phyloP scores from a whole-genome alignment of 495 filamentous ascomycete genomes.

The Amphirosellinia nigrospora region DNA sequence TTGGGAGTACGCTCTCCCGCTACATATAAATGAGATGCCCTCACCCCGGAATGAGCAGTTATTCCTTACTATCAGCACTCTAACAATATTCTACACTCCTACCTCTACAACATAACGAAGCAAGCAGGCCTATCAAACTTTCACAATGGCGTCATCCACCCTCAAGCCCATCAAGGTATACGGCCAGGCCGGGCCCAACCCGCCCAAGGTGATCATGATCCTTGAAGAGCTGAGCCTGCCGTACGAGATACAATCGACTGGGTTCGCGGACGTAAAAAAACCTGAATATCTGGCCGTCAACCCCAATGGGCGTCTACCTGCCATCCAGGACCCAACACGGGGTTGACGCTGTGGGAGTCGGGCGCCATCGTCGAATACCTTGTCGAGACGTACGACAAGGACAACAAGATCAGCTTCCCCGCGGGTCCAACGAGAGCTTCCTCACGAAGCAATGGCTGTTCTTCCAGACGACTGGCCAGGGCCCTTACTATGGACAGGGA shows the following conservation, averaged over 20 bases:
- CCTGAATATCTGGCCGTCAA: constrained; percentile 62
- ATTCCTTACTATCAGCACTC: neutral
- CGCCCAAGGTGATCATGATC: constrained; percentile 65
- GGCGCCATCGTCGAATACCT: constrained; percentile 72
- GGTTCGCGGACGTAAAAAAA: constrained; percentile 62
- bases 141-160: neutral
- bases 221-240: constrained; percentile 68
- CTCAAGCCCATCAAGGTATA: constrained; percentile 48
- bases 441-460: constrained; percentile 68
- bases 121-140: neutral
- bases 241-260: constrained; percentile 52
- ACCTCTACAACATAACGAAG: neutral
- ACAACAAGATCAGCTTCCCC: constrained; percentile 61
- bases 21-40: constrained; percentile 1
- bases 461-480: constrained; percentile 73
- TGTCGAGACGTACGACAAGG: constrained; percentile 67
- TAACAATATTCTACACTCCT: neutral
- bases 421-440: constrained; percentile 55
- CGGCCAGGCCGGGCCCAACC: constrained; percentile 49
- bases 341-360: constrained; percentile 70
- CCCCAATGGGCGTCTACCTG: constrained; percentile 69
- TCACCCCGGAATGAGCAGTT: neutral
- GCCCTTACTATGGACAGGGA: constrained; percentile 69
- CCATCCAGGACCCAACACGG: constrained; percentile 60
- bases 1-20: too few species aligned